phyloP scores from a whole-genome alignment of 1,284 basidiomycete genomes.

The Trichosporon inkin region DNA sequence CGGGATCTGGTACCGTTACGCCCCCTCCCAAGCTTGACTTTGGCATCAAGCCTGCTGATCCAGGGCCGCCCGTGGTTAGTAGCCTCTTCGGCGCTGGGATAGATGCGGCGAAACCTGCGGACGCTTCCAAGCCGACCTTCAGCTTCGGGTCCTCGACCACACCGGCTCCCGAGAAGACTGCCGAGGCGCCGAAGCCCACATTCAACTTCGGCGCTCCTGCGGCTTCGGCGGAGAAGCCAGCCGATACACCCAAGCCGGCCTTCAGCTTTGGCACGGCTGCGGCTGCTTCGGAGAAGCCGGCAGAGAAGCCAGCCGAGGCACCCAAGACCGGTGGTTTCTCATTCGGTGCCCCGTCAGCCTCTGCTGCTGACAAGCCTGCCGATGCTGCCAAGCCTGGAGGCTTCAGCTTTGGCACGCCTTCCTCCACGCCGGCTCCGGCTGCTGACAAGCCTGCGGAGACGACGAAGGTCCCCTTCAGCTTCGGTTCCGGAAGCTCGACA shows the following conservation, averaged over 20 bases:
- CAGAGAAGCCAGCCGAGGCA: slow-evolving; percentile 20
- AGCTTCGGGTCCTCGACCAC: too few relatives aligned
- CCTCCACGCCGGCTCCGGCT: slow-evolving; percentile 13
- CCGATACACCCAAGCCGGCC: slow-evolving; percentile 11
- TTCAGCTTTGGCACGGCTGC: slow-evolving; percentile 27
- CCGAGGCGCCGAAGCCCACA: slow-evolving; percentile 18
- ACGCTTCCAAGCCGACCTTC: slow-evolving; percentile 18
- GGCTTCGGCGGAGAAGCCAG: slow-evolving; percentile 7
- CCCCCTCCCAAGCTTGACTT: slow-evolving; percentile 32
- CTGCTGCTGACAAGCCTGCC: slow-evolving; percentile 17
- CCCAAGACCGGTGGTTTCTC: slow-evolving; percentile 9
- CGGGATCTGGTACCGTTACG: slow-evolving; percentile 14
- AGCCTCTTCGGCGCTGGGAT: background rate
- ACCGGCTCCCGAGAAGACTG: background rate
- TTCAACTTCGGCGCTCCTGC: slow-evolving; percentile 32
- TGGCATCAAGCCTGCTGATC: slow-evolving; percentile 26
- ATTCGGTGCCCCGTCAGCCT: slow-evolving; percentile 7
- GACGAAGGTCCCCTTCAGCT: slow-evolving; percentile 21
- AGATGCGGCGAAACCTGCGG: background rate
- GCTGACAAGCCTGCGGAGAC: slow-evolving; percentile 20
- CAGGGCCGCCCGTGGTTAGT: slow-evolving; percentile 3
- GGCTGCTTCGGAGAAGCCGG: slow-evolving; percentile 12
- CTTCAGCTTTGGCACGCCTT: slow-evolving; percentile 24
- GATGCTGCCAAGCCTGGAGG: slow-evolving; percentile 17
- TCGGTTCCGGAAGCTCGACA: slow-evolving; percentile 8